These are phyloP conservation scores for Neurospora sp. DNA, from an alignment of 2,329 filamentous ascomycete species.

Conservation along the genomic window DNA sequence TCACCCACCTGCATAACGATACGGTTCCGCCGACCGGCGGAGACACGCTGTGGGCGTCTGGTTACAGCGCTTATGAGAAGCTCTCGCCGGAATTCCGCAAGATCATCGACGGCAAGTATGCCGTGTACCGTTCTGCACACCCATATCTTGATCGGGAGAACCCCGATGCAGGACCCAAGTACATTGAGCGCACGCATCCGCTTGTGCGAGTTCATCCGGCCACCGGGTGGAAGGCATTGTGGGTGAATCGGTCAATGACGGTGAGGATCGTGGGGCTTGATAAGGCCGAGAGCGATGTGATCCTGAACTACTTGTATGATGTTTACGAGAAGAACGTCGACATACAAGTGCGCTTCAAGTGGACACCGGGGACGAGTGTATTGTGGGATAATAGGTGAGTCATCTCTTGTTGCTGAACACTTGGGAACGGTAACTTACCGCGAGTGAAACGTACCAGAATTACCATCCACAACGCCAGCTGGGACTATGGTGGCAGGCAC, in stretches of 20 bases:
- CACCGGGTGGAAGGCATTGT: conserved; percentile 66
- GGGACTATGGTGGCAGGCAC: conserved; percentile 60
- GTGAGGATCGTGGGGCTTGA: conserved; percentile 59
- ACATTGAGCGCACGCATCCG: conserved; percentile 58
- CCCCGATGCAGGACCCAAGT: conserved; percentile 51
- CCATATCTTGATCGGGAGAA: conserved; percentile 56
- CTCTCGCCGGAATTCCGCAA: conserved; percentile 59
- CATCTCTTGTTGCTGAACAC: background rate
- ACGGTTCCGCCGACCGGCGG: conserved; percentile 55
- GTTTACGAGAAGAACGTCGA: conserved; percentile 62
- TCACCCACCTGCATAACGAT: conserved; percentile 63
- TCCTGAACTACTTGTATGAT: conserved; percentile 56
- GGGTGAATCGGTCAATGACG: conserved; percentile 63
- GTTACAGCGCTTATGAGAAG: conserved; percentile 65
- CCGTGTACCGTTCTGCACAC: conserved; percentile 58
- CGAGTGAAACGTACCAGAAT: conserved; percentile 33
- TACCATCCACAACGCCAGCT: conserved; percentile 65
- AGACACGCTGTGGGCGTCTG: conserved; percentile 64
- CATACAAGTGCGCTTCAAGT: conserved; percentile 63
- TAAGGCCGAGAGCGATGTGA: conserved; percentile 56
- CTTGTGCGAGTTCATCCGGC: conserved; percentile 62
- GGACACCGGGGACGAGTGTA: conserved; percentile 57
- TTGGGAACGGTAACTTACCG: background rate
- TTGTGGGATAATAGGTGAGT: conserved; percentile 60
- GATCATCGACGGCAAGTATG: conserved; percentile 57